Evolutionary conservation across 1,284 basidiomycete species (phyloP).

Genomic region (Nidula niveotomentosa): DNA sequence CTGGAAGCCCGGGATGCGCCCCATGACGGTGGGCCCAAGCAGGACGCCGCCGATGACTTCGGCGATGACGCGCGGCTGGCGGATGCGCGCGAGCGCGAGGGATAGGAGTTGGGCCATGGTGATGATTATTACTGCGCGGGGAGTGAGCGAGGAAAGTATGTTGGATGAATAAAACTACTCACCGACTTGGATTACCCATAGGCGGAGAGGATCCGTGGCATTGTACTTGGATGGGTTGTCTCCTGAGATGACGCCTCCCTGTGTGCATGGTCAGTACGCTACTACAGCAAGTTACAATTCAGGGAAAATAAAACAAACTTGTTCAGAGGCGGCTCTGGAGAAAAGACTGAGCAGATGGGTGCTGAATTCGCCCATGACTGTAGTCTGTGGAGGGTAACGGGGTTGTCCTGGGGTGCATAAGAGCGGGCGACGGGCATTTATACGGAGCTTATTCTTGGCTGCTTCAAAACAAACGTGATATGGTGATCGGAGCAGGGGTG

Average conservation of each 20-base stretch:
- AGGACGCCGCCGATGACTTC: slow-evolving; percentile 87
- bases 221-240: slow-evolving; percentile 66
- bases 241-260: slow-evolving; percentile 67
- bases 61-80: slow-evolving; percentile 86
- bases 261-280: neutral
- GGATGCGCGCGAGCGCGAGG: slow-evolving; percentile 60
- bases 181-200: slow-evolving; percentile 86
- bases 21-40: slow-evolving; percentile 75
- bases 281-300: neutral
- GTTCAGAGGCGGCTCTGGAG: slow-evolving; percentile 43
- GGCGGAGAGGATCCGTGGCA: slow-evolving; percentile 63
- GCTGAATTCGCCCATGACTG: slow-evolving; percentile 41
- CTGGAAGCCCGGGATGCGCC: slow-evolving; percentile 74
- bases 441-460: too few relatives aligned
- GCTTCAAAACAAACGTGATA: neutral
- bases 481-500: neutral
- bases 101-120: slow-evolving; percentile 72
- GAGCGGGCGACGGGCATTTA: too few relatives aligned
- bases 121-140: slow-evolving; percentile 63
- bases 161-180: slow-evolving; percentile 15
- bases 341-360: slow-evolving; percentile 30
- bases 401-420: too few relatives aligned
- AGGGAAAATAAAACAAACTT: slow-evolving; percentile 32
- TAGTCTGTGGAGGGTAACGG: too few relatives aligned
- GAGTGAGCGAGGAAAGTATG: slow-evolving; percentile 8